Percentiles rank a stretch among this genome's conserved stretches.
Conservation (phyloP, 2,329 filamentous ascomycete genomes). For the Diaporthe ilicicola region DNA sequence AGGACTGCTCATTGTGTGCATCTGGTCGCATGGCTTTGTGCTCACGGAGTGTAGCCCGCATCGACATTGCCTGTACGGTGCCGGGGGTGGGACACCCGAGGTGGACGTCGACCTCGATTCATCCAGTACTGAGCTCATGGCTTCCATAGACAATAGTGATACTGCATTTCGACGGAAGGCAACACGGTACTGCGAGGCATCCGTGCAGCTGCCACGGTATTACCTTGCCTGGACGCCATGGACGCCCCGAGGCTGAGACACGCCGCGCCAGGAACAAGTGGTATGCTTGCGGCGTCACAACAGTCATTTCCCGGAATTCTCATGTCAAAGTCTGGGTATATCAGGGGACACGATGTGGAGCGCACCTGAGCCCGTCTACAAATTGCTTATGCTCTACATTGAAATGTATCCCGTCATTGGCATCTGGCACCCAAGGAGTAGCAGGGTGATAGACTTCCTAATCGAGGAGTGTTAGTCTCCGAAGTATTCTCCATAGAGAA, state of each 20-base stretch:
- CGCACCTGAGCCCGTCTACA: neutral
- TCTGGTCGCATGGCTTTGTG: neutral
- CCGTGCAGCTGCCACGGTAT: no score
- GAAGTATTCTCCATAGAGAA: slow-evolving; percentile 59
- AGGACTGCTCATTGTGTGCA: neutral
- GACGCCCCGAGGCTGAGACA: neutral
- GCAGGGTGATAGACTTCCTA: slow-evolving; percentile 67
- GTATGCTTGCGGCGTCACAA: slow-evolving; percentile 2
- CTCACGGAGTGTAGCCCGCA: neutral
- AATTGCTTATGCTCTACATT: neutral
- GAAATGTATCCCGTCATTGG: slow-evolving; percentile 68
- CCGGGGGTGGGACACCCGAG: no score
- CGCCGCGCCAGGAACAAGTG: neutral
- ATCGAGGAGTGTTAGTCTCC: slow-evolving; percentile 68
- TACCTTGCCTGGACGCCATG: no score
- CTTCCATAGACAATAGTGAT: no score
- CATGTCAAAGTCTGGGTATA: neutral
- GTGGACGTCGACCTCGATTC: neutral
- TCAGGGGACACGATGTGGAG: neutral
- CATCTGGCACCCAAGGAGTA: slow-evolving; percentile 62
- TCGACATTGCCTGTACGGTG: neutral
- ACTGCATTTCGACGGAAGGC: neutral
- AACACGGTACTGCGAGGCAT: neutral
- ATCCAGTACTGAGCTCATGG: neutral
- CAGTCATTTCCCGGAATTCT: neutral